Evolutionary conservation across 306 rosid species (phyloP).

Genomic region (Citrullus colocynthis): DNA sequence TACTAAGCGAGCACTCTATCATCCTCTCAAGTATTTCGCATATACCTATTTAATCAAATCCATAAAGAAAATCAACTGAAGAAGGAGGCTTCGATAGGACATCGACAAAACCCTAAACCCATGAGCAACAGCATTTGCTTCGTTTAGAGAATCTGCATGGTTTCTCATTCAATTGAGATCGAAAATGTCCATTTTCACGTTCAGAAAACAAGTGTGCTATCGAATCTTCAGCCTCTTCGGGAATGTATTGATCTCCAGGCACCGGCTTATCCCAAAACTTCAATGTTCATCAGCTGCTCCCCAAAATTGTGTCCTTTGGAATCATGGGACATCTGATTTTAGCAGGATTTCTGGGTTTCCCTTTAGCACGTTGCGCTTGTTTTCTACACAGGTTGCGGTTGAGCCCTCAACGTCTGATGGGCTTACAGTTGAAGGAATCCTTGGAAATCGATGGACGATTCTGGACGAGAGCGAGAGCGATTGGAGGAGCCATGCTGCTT

Average conservation of each 20-base stretch:
- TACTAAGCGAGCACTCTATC: constrained; percentile 98
- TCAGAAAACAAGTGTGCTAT: constrained; percentile 19
- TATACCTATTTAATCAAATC: too few species aligned
- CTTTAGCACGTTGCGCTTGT: constrained; percentile 21
- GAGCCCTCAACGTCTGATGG: constrained; percentile 65
- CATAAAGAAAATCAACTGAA: too few species aligned
- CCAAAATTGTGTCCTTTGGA: background rate
- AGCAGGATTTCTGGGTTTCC: constrained; percentile 5
- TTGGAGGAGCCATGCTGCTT: constrained; percentile 89
- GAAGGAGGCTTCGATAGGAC: background rate
- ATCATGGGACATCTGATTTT: constrained; percentile 6
- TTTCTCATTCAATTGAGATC: background rate
- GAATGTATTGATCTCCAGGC: background rate
- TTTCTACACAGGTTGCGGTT: constrained; percentile 28
- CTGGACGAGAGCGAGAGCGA: constrained; percentile 52
- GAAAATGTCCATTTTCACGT: constrained; percentile 19
- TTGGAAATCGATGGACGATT: constrained; percentile 51
- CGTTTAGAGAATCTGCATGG: background rate
- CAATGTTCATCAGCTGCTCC: background rate
- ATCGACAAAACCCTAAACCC: constrained; percentile 3
- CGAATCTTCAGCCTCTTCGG: background rate
- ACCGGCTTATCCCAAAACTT: background rate
- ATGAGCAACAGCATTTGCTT: background rate
- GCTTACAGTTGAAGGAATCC: constrained; percentile 55
- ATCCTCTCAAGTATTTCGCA: background rate